Evolutionary conservation across 1,284 basidiomycete genomes (phyloP).

Genomic region (Chalciporus sp.): DNA sequence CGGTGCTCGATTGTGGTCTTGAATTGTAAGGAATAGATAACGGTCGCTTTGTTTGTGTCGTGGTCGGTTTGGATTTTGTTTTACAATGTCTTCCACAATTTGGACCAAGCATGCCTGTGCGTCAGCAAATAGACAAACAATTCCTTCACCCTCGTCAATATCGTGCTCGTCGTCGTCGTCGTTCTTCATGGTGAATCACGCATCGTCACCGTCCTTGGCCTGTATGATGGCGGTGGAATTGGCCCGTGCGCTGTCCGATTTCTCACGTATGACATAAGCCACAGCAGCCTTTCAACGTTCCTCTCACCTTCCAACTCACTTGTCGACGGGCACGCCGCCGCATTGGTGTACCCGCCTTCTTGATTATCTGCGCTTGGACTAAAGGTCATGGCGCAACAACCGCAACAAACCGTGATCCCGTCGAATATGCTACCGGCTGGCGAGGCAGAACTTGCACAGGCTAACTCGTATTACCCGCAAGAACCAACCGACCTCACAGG

Average conservation of each 20-base stretch:
- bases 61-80: conserved; percentile 62
- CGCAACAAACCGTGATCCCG: conserved; percentile 46
- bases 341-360: conserved; percentile 9
- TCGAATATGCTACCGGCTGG: conserved; percentile 43
- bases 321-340: conserved; percentile 33
- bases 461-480: conserved; percentile 69
- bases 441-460: conserved; percentile 50
- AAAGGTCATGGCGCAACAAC: conserved; percentile 39
- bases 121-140: conserved; percentile 50
- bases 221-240: conserved; percentile 27
- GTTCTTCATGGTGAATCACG: conserved; percentile 21
- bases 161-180: conserved; percentile 23
- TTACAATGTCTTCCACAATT: conserved; percentile 73
- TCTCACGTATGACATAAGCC: conserved; percentile 47
- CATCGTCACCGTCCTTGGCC: conserved; percentile 15
- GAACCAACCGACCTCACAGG: conserved; percentile 75
- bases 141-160: conserved; percentile 29
- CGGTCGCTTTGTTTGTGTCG: conserved; percentile 58
- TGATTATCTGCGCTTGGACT: conserved; percentile 9
- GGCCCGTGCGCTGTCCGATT: conserved; percentile 39
- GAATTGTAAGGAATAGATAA: too few relatives aligned
- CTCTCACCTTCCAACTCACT: conserved; percentile 32
- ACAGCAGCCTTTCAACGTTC: conserved; percentile 35
- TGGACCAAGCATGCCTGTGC: conserved; percentile 61
- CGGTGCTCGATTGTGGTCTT: neutral